Percentiles rank a stretch among this genome's conserved stretches.
These are phyloP conservation scores for Ormosia emarginata DNA, from an alignment of 306 rosid species.

Conservation along the genomic window DNA sequence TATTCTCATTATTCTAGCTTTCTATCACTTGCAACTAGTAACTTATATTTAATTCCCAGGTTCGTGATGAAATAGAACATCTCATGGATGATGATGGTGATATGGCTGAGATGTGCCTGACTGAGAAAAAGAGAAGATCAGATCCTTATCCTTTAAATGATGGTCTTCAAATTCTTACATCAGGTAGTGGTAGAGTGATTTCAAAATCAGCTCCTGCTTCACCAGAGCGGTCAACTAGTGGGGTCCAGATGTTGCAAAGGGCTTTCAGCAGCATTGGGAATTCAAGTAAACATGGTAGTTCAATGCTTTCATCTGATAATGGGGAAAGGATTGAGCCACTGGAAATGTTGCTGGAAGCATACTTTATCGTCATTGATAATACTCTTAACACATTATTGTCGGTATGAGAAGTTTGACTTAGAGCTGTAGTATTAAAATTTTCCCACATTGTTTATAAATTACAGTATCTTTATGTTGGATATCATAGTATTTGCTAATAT, in stretches of 20 bases:
- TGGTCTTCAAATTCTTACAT: slow-evolving; percentile 31
- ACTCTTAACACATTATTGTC: slow-evolving; percentile 75
- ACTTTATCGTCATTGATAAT: slow-evolving; percentile 90
- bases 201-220: slow-evolving; percentile 83
- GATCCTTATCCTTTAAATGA: slow-evolving; percentile 44
- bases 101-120: slow-evolving; percentile 99
- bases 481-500: background rate
- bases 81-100: slow-evolving; percentile 99
- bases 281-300: slow-evolving; percentile 73
- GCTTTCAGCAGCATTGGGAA: slow-evolving; percentile 62
- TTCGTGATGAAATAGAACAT: slow-evolving; percentile 98
- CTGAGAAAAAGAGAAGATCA: slow-evolving; percentile 83
- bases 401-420: slow-evolving; percentile 48
- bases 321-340: slow-evolving; percentile 74
- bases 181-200: slow-evolving; percentile 25
- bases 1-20: background rate
- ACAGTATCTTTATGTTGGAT: background rate
- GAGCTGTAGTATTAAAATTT: background rate
- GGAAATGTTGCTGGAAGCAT: slow-evolving; percentile 97
- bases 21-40: slow-evolving; percentile 4
- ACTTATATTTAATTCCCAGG: slow-evolving; percentile 45
- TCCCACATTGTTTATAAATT: background rate
- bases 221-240: slow-evolving; percentile 58
- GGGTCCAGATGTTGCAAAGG: slow-evolving; percentile 62
- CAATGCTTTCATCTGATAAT: slow-evolving; percentile 46